A percentile compares a stretch with the other conserved stretches of the same genome.
These are phyloP conservation scores for Mycosphaerella sp. DNA, from an alignment of 2,329 filamentous ascomycete species.

Conservation along the genomic window DNA sequence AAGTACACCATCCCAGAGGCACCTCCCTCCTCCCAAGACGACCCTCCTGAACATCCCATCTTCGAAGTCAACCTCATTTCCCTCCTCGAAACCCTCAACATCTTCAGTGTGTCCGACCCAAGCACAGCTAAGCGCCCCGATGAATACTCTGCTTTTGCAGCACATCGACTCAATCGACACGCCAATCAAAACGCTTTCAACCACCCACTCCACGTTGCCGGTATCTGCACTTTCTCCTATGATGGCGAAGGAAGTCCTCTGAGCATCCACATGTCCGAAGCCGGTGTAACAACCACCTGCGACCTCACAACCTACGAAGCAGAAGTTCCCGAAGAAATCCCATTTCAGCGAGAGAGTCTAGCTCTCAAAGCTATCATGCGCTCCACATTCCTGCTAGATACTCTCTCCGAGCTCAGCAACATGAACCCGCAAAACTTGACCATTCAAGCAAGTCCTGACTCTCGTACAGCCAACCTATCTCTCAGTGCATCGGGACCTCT, in stretches of 20 bases:
- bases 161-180: slow-evolving; percentile 34
- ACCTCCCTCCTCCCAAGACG: slow-evolving; percentile 33
- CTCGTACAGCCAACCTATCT: slow-evolving; percentile 52
- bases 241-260: slow-evolving; percentile 67
- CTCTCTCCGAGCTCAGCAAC: slow-evolving; percentile 59
- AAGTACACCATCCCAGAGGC: slow-evolving; percentile 54
- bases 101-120: slow-evolving; percentile 66
- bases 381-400: slow-evolving; percentile 64
- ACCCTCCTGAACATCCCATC: slow-evolving; percentile 50
- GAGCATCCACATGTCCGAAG: slow-evolving; percentile 78
- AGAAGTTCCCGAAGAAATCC: slow-evolving; percentile 62
- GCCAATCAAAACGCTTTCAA: slow-evolving; percentile 65
- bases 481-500: slow-evolving; percentile 60
- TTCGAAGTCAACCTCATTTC: slow-evolving; percentile 86
- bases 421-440: slow-evolving; percentile 56
- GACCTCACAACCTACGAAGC: slow-evolving; percentile 73
- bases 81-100: slow-evolving; percentile 88
- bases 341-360: slow-evolving; percentile 73
- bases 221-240: slow-evolving; percentile 81
- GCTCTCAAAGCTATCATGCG: slow-evolving; percentile 94
- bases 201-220: slow-evolving; percentile 73
- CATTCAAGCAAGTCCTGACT: slow-evolving; percentile 42
- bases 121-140: slow-evolving; percentile 31
- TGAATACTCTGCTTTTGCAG: slow-evolving; percentile 36
- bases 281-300: slow-evolving; percentile 81